Conservation (phyloP, 2,329 filamentous ascomycete genomes). For the Trichophyton equinum region DNA sequence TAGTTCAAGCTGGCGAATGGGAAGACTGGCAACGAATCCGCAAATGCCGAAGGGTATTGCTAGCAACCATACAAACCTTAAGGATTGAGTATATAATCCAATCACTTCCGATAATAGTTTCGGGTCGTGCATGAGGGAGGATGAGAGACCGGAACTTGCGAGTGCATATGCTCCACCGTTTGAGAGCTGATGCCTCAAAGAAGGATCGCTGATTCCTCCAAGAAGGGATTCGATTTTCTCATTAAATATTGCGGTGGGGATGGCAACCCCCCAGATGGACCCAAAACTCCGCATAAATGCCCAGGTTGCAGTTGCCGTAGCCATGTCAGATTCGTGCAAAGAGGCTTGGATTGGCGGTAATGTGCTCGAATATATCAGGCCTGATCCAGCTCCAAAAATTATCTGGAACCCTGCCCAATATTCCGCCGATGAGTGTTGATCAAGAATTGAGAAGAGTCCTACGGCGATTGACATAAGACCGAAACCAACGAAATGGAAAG, state of each 20-base stretch:
- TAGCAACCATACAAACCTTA: not conserved
- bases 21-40: not conserved
- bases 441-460: not conserved
- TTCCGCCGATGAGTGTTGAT: not conserved
- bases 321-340: conserved; percentile 20
- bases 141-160: not conserved
- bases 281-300: conserved; percentile 23
- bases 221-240: conserved; percentile 7
- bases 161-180: not conserved
- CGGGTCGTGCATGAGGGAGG: not conserved
- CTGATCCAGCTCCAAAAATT: not conserved
- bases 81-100: not conserved
- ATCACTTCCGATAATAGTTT: not conserved
- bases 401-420: not conserved
- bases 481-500: not conserved
- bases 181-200: not conserved
- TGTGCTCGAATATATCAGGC: not conserved
- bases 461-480: not conserved
- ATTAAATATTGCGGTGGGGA: conserved; percentile 25
- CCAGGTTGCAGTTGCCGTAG: conserved; percentile 19
- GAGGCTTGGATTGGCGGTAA: conserved; percentile 17
- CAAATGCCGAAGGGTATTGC: not conserved
- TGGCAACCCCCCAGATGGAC: conserved; percentile 21
- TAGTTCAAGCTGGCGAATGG: not conserved
- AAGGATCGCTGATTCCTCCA: not conserved